A percentile compares a stretch with the other conserved stretches of the same genome.
phyloP scores from a whole-genome alignment of 495 filamentous ascomycete species.

The Pyronema domesticum region DNA sequence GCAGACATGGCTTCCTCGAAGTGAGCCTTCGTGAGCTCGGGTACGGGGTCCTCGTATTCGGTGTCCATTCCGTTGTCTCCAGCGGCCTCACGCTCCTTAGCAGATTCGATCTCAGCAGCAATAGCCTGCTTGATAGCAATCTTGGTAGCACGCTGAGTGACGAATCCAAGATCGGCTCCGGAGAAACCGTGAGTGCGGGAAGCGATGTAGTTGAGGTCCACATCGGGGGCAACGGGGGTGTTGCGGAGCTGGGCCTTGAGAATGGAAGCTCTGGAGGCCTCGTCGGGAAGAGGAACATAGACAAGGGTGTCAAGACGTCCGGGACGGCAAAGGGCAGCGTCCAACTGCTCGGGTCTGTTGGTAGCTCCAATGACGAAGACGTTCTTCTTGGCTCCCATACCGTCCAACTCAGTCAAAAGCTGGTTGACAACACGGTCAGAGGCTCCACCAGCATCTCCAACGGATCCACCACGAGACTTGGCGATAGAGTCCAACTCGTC shows the following conservation, averaged over 20 bases:
- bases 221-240: constrained; percentile 76
- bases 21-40: constrained; percentile 79
- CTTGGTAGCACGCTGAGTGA: constrained; percentile 97
- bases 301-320: constrained; percentile 96
- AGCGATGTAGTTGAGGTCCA: constrained; percentile 80
- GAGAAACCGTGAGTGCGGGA: constrained; percentile 98
- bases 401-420: constrained; percentile 55
- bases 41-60: constrained; percentile 84
- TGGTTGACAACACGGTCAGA: constrained; percentile 99
- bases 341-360: constrained; percentile 94
- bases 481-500: constrained; percentile 98
- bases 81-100: constrained; percentile 71
- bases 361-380: constrained; percentile 99
- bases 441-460: constrained; percentile 92
- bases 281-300: constrained; percentile 90
- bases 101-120: constrained; percentile 64
- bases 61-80: constrained; percentile 64
- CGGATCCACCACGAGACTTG: constrained; percentile 95
- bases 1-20: constrained; percentile 97
- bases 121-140: constrained; percentile 98
- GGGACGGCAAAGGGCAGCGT: constrained; percentile 91
- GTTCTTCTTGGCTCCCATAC: constrained; percentile 86
- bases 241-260: constrained; percentile 95
- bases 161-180: constrained; percentile 97
- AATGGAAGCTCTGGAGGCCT: constrained; percentile 68